A percentile compares a stretch with the other conserved stretches of the same genome.
These are phyloP conservation scores for Asclepias syriaca DNA, from an alignment of 257 asterid species.

Conservation along the genomic window DNA sequence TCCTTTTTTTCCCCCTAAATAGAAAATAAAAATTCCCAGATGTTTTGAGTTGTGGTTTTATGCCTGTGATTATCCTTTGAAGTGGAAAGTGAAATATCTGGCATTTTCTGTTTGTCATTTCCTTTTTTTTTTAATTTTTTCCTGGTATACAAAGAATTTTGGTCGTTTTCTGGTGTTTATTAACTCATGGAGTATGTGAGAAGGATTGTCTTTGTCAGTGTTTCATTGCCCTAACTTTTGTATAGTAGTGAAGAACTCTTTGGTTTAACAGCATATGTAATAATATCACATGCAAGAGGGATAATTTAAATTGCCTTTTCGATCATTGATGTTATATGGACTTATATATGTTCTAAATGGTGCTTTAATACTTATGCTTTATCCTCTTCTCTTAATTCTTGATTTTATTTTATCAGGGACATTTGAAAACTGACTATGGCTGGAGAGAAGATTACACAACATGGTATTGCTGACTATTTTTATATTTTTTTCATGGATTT, in stretches of 20 bases:
- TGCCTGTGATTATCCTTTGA: background rate
- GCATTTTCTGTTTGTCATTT: background rate
- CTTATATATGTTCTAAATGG: background rate
- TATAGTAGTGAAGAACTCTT: background rate
- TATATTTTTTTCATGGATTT: background rate
- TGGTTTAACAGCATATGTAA: background rate
- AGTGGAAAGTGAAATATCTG: background rate
- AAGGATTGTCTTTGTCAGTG: slow-evolving; percentile 2
- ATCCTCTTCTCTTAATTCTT: background rate
- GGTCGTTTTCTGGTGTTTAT: background rate
- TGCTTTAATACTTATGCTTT: background rate
- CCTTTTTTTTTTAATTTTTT: too few species aligned
- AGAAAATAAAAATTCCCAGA: background rate
- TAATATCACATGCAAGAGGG: background rate
- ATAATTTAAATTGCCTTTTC: slow-evolving; percentile 1
- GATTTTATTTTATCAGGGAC: slow-evolving; percentile 26
- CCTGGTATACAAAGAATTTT: slow-evolving; percentile 1
- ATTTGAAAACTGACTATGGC: slow-evolving; percentile 42
- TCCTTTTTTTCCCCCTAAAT: background rate
- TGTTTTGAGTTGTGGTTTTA: background rate
- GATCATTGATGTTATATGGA: background rate
- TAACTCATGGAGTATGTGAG: background rate
- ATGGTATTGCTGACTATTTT: slow-evolving; percentile 32
- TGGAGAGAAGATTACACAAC: slow-evolving; percentile 48
- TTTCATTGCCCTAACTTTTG: background rate